Evolutionary conservation across 1,284 basidiomycete genomes (phyloP), one percentile per base, ranked within the genome.

Genomic region (Marasmius tenuissimus): DNA sequence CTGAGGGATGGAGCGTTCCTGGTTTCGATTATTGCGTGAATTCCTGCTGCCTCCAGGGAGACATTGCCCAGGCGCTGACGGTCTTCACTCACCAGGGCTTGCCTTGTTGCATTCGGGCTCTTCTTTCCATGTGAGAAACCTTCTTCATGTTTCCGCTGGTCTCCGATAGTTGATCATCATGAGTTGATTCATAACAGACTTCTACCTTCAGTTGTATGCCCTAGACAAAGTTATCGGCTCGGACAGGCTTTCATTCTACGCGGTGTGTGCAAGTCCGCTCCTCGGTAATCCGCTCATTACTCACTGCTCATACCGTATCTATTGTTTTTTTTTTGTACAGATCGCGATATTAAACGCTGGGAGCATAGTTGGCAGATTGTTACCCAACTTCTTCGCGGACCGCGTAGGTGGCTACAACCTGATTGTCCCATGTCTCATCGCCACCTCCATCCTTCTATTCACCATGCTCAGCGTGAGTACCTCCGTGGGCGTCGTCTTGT

Each of bases 151-250:
- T 55, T n/a, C 59, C 49, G 42, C 51, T 62, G 52, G 45, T 51
- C 54, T n/a, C 59, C 49, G 42, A 53, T 62, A 52, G 33, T 50
- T 58, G 58, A 37, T 50, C 53, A 49, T 51, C 33, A 56, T 58
- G 60, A 53, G 62, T 39, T 63, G 39, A 11, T 22, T 22, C 35
- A 20, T 33, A 39, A 22, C 66, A 83, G 81, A 81, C 67, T 85
- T 85, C 69, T 85, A 85, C 69, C 72, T 85, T 4, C 83, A 86
- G 70, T 72, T 85, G 0, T 85, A 79, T 61, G 77, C 83, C 5
- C 68, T 78, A 8, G 70, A 76, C 57, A 75, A 81, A 59, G 77
- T 77, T 6, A 74, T 84, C 47, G 66, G 71, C 53, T 63, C 73
- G 34, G 70, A 67, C 2, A 27, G 27, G 27, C 70, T 82, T 8